phyloP scores from a whole-genome alignment of 1,284 basidiomycete species.

The Xerocomus cyaneibrunnescens region DNA sequence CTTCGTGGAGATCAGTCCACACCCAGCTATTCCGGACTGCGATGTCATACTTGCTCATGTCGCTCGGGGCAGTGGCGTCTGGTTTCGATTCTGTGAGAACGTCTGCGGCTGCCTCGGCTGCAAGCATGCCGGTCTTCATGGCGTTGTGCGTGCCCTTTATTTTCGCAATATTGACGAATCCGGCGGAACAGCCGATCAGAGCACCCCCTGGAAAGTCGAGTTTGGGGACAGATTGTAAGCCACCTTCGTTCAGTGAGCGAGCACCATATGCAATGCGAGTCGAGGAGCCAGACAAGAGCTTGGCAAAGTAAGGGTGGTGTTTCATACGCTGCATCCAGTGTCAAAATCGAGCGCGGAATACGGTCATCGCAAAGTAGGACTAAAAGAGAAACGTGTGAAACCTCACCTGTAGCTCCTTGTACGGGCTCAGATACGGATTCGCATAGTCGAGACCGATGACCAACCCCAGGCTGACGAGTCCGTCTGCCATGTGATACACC shows the following conservation, averaged over 20 bases:
- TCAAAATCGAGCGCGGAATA: conserved; percentile 3
- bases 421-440: conserved; percentile 94
- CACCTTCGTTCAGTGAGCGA: conserved; percentile 91
- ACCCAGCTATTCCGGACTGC: conserved; percentile 85
- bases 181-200: conserved; percentile 93
- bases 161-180: conserved; percentile 96
- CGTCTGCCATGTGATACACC: conserved; percentile 95
- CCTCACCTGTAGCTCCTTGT: conserved; percentile 86
- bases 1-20: conserved; percentile 85
- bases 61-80: conserved; percentile 39
- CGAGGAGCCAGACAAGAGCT: conserved; percentile 73
- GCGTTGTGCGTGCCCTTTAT: conserved; percentile 99
- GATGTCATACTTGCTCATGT: conserved; percentile 79
- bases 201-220: conserved; percentile 96
- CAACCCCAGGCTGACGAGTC: conserved; percentile 88
- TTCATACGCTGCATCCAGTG: conserved; percentile 76
- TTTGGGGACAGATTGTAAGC: conserved; percentile 90
- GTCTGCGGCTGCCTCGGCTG: conserved; percentile 85
- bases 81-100: conserved; percentile 45
- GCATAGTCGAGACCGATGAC: conserved; percentile 94
- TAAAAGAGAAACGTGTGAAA: background rate
- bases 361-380: too few species aligned
- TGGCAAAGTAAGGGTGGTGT: conserved; percentile 91
- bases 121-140: conserved; percentile 99
- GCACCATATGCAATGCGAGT: conserved; percentile 90